Percentiles rank a stretch among this genome's conserved stretches.
phyloP scores from a whole-genome alignment of 2,329 filamentous ascomycete genomes.

The Coleophoma crateriformis region DNA sequence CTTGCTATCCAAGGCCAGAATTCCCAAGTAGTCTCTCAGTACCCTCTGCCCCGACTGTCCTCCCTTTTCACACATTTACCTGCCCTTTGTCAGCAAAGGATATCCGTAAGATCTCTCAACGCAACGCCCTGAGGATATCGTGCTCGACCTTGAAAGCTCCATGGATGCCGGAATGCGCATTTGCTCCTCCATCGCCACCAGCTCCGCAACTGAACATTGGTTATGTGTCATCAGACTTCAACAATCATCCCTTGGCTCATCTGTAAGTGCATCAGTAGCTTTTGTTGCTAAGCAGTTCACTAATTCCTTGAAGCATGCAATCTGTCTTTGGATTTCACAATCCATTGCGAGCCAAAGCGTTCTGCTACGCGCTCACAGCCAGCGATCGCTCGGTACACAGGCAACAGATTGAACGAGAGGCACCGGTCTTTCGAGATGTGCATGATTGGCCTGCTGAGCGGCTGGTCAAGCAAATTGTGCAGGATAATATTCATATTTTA shows the following conservation, averaged over 20 bases:
- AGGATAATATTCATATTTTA: slow-evolving; percentile 87
- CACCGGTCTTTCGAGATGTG: slow-evolving; percentile 85
- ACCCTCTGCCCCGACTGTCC: slow-evolving; percentile 84
- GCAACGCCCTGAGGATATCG: slow-evolving; percentile 89
- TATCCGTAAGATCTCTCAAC: slow-evolving; percentile 88
- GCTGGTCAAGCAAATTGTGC: slow-evolving; percentile 78
- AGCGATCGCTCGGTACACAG: slow-evolving; percentile 88
- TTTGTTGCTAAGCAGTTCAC: slow-evolving; percentile 1
- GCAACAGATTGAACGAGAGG: slow-evolving; percentile 86
- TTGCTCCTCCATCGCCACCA: slow-evolving; percentile 79
- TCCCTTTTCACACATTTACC: slow-evolving; percentile 97
- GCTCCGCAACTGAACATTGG: slow-evolving; percentile 82
- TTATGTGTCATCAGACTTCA: slow-evolving; percentile 97
- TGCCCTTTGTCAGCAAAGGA: slow-evolving; percentile 88
- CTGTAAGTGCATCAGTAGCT: slow-evolving; percentile 42
- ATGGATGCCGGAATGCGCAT: slow-evolving; percentile 80
- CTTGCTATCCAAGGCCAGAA: slow-evolving; percentile 65
- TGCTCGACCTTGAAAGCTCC: slow-evolving; percentile 80
- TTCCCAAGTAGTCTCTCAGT: slow-evolving; percentile 69
- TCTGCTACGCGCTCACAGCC: slow-evolving; percentile 91
- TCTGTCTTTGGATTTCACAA: slow-evolving; percentile 95
- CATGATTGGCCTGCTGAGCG: slow-evolving; percentile 81
- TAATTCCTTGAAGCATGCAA: slow-evolving; percentile 63
- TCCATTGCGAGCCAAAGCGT: slow-evolving; percentile 66
- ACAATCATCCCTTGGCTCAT: slow-evolving; percentile 94